phyloP scores from a whole-genome alignment of 208 protist species.

The Kentomonas sorsogonicus region DNA sequence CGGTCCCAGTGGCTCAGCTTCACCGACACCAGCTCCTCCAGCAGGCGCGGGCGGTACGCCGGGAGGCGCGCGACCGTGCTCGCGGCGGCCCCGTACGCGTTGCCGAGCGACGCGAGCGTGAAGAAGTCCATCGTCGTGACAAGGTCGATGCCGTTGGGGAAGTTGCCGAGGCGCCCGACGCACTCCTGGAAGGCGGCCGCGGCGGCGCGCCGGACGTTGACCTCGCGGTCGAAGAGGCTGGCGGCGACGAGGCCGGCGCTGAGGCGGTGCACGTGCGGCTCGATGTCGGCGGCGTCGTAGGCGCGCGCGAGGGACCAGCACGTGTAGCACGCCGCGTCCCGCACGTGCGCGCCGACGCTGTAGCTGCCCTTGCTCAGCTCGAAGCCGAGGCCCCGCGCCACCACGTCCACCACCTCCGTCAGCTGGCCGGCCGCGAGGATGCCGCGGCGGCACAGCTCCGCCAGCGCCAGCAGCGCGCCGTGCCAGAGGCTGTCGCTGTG shows the following conservation, averaged over 20 bases:
- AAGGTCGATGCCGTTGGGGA: constrained; percentile 96
- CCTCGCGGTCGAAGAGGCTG: constrained; percentile 88
- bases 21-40: constrained; percentile 75
- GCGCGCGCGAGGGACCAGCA: constrained; percentile 98
- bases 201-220: constrained; percentile 90
- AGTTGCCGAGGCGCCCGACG: constrained; percentile 90
- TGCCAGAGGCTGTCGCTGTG: constrained; percentile 91
- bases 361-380: constrained; percentile 93
- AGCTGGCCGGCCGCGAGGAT: constrained; percentile 87
- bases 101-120: constrained; percentile 82
- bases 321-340: constrained; percentile 98
- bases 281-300: constrained; percentile 90
- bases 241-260: constrained; percentile 72
- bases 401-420: constrained; percentile 49
- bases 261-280: constrained; percentile 70
- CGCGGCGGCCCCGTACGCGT: constrained; percentile 89
- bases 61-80: constrained; percentile 52
- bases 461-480: constrained; percentile 94
- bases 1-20: constrained; percentile 92
- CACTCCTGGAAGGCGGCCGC: constrained; percentile 92
- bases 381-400: constrained; percentile 87
- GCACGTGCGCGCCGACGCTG: constrained; percentile 95
- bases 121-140: constrained; percentile 96
- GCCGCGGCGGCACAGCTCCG: constrained; percentile 94
- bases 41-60: constrained; percentile 80